Percentiles rank a stretch among this genome's conserved stretches.
Evolutionary conservation across 352 stramenopile genomes (phyloP).

Genomic region (Saprolegnia diclina): DNA sequence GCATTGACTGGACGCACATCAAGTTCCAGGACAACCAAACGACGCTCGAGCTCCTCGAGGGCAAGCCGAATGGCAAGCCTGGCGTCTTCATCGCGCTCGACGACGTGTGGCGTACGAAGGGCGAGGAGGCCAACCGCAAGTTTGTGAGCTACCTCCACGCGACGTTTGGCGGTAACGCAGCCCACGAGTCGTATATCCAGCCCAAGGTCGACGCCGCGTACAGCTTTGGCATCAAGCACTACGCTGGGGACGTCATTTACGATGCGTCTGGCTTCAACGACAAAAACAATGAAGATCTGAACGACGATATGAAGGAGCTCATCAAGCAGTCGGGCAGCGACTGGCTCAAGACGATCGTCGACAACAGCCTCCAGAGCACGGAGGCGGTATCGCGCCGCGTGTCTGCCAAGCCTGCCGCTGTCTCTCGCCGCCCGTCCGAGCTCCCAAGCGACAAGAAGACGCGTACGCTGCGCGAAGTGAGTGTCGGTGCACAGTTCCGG

Average conservation of each 20-base stretch:
- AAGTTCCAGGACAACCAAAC: conserved; percentile 92
- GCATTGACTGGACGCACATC: conserved; percentile 90
- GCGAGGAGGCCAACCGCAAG: conserved; percentile 88
- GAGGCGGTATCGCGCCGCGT: conserved; percentile 45
- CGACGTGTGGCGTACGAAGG: conserved; percentile 92
- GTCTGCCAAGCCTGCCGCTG: conserved; percentile 34
- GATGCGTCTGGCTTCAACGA: conserved; percentile 96
- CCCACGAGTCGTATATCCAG: conserved; percentile 86
- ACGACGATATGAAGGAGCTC: conserved; percentile 91
- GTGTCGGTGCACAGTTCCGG: conserved; percentile 83
- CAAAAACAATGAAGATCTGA: conserved; percentile 98
- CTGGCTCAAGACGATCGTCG: conserved; percentile 81
- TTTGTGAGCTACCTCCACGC: conserved; percentile 86
- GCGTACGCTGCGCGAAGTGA: conserved; percentile 79
- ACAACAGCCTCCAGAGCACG: conserved; percentile 81
- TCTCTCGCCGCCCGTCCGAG: conserved; percentile 56
- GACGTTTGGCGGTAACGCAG: conserved; percentile 73
- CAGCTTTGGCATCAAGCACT: conserved; percentile 86
- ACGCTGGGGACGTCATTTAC: conserved; percentile 95
- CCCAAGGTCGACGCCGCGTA: conserved; percentile 87
- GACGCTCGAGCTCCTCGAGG: conserved; percentile 90
- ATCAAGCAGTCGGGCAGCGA: conserved; percentile 79
- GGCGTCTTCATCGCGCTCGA: conserved; percentile 95
- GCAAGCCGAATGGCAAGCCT: conserved; percentile 81
- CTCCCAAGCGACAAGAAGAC: conserved; percentile 49